These are phyloP conservation scores for Endoconidiophora polonica DNA, from an alignment of 2,329 filamentous ascomycete species.

Conservation along the genomic window DNA sequence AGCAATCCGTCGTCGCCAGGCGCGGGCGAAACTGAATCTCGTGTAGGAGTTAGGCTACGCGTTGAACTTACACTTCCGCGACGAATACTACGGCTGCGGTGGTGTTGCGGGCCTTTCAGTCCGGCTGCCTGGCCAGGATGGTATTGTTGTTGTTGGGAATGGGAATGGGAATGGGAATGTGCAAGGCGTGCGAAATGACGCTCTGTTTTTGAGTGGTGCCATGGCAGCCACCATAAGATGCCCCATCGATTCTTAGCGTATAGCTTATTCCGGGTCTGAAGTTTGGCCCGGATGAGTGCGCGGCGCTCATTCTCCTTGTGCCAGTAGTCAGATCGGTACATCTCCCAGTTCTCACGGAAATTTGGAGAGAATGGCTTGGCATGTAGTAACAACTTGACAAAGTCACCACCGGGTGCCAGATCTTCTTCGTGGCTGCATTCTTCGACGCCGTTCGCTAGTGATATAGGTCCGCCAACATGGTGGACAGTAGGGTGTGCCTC, in stretches of 20 bases:
- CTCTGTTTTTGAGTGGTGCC: slow-evolving; percentile 27
- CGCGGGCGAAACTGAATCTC: slow-evolving; percentile 21
- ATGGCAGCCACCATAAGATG: slow-evolving; percentile 78
- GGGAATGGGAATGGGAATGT: slow-evolving; percentile 16
- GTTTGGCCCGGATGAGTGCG: slow-evolving; percentile 49
- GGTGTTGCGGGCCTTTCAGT: slow-evolving; percentile 26
- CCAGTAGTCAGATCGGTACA: slow-evolving; percentile 91
- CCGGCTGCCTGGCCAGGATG: slow-evolving; percentile 21
- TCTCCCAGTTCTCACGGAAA: slow-evolving; percentile 93
- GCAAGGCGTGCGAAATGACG: slow-evolving; percentile 14
- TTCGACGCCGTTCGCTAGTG: slow-evolving; percentile 26
- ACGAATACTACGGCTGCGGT: slow-evolving; percentile 34
- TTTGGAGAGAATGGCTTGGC: slow-evolving; percentile 90
- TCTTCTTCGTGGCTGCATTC: slow-evolving; percentile 70
- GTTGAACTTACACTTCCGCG: slow-evolving; percentile 35
- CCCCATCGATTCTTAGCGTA: slow-evolving; percentile 51
- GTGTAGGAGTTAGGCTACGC: slow-evolving; percentile 31
- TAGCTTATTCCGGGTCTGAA: slow-evolving; percentile 51
- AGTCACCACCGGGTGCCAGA: slow-evolving; percentile 74
- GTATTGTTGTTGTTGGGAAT: slow-evolving; percentile 17
- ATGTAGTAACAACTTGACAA: slow-evolving; percentile 75
- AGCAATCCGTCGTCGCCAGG: slow-evolving; percentile 19
- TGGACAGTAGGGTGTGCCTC: slow-evolving; percentile 26
- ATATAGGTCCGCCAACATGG: slow-evolving; percentile 11
- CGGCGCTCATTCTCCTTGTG: slow-evolving; percentile 88